These are phyloP conservation scores for Podaxis sp. DNA, from an alignment of 768 basidiomycete species.

Conservation along the genomic window DNA sequence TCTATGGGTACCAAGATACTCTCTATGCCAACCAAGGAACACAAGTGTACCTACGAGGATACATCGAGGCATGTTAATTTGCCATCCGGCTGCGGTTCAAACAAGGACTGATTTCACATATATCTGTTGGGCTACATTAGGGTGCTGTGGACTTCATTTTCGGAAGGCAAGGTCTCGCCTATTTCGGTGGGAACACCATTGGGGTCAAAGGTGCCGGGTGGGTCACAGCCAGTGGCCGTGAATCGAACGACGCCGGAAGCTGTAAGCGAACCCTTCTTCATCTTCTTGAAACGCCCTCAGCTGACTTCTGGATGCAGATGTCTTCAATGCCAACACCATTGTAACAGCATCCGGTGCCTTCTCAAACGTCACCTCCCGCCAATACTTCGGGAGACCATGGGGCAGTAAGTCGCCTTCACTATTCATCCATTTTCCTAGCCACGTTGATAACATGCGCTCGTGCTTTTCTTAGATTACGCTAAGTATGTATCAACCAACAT, in stretches of 20 bases:
- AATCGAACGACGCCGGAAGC: constrained; percentile 42
- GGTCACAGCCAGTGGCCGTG: constrained; percentile 49
- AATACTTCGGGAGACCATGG: constrained; percentile 52
- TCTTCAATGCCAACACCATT: constrained; percentile 45
- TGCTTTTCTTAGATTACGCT: constrained; percentile 34
- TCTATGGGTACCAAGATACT: constrained; percentile 50
- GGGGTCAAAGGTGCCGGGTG: constrained; percentile 42
- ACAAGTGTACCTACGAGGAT: constrained; percentile 46
- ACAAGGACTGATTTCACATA: neutral
- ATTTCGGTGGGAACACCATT: constrained; percentile 51
- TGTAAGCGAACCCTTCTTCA: constrained; percentile 33
- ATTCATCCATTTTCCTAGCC: neutral
- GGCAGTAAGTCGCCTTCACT: constrained; percentile 30
- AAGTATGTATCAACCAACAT: constrained; percentile 30
- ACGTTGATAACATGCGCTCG: neutral
- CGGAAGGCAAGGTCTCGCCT: constrained; percentile 42
- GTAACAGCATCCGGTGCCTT: constrained; percentile 39
- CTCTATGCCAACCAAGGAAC: constrained; percentile 45
- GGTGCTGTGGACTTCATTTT: constrained; percentile 54
- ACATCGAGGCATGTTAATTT: constrained; percentile 41
- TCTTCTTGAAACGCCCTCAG: neutral
- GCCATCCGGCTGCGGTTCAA: neutral
- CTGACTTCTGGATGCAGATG: constrained; percentile 25
- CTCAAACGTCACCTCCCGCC: constrained; percentile 33
- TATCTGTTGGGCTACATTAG: constrained; percentile 22